Evolutionary conservation across 192 early-diverging fungal genomes (phyloP), one percentile per base, ranked within the genome.

Genomic region (Lunasporangiospora selenospora): DNA sequence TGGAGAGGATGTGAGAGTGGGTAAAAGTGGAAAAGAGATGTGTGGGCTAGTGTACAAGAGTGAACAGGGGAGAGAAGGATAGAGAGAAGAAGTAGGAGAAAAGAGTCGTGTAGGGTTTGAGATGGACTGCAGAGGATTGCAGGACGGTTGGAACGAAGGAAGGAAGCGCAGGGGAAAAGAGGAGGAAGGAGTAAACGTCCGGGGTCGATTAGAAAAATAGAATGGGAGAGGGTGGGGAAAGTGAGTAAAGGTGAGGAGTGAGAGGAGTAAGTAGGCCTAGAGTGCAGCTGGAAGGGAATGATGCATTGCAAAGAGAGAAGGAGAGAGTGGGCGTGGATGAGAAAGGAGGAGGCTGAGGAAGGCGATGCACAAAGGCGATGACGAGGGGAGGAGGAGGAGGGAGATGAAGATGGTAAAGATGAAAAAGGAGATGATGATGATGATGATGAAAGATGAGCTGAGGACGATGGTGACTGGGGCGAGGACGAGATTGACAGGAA

Each of bases 241-340:
- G 18, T 31, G 48, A 30, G 12, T 2, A 30, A 29, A 1, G 12
- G 12, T 36, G 51, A 37, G 18, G 30, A 53, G 18, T 6, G 33
- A n/a, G 23, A 37, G 13, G 30, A n/a, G 23, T 19, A 53, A 53
- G n/a, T n/a, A n/a, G n/a, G n/a, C n/a, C n/a, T n/a, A 53, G 38
- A 26, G 38, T 9, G 1, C 2, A 53, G 23, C 4, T 0, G 34
- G 3, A 37, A 21, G 33, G 51, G 18, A 26, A 4, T 19, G 13
- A 53, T 53, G 27, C 26, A 31, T 31, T 26, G 27, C 18, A 50
- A 30, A 50, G 26, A 50, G 30, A 31, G 10, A 13, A 2, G 47
- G 23, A 31, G 6, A 18, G 48, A 8, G 16, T 16, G 18, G 9
- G 42, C 1, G 31, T 21, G 16, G 26, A 30, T 8, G 15, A 44